Percentiles rank a stretch among this genome's conserved stretches.
These are phyloP conservation scores for Pyricularia grisea DNA, from an alignment of 2,329 filamentous ascomycete genomes.

Conservation along the genomic window DNA sequence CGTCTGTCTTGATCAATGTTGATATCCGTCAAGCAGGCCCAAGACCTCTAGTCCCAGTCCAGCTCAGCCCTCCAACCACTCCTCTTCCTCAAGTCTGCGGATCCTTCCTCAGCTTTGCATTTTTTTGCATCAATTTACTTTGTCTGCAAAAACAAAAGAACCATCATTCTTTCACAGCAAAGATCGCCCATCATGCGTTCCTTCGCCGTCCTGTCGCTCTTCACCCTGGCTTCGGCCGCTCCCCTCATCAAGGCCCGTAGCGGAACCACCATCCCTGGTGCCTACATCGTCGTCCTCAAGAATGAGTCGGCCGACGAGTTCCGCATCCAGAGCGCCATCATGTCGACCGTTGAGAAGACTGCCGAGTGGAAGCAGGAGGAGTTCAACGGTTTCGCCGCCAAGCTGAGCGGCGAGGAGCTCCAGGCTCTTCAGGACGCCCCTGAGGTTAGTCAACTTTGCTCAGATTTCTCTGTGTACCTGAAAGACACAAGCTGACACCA, in stretches of 20 bases:
- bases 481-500: conserved; percentile 5
- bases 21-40: conserved; percentile 2
- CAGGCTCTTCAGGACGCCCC: conserved; percentile 13
- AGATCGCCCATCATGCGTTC: background rate
- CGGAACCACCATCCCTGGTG: conserved; percentile 25
- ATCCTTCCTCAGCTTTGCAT: background rate
- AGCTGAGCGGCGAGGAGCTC: conserved; percentile 13
- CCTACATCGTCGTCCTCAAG: conserved; percentile 36
- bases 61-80: background rate
- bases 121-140: background rate
- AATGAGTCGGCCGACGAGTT: conserved; percentile 19
- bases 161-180: background rate
- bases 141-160: background rate
- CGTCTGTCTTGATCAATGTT: conserved; percentile 1
- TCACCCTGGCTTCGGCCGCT: conserved; percentile 11
- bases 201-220: conserved; percentile 1
- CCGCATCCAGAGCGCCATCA: conserved; percentile 9
- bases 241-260: conserved; percentile 26
- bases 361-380: conserved; percentile 15
- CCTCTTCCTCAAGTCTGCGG: background rate
- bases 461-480: too few species aligned
- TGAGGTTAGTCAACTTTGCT: conserved; percentile 10
- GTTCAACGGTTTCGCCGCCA: conserved; percentile 20
- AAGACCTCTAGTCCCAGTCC: background rate
- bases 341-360: conserved; percentile 9